Percentiles rank a stretch among this genome's conserved stretches.
phyloP scores from a whole-genome alignment of 495 filamentous ascomycete genomes.

The Neurospora sp. region DNA sequence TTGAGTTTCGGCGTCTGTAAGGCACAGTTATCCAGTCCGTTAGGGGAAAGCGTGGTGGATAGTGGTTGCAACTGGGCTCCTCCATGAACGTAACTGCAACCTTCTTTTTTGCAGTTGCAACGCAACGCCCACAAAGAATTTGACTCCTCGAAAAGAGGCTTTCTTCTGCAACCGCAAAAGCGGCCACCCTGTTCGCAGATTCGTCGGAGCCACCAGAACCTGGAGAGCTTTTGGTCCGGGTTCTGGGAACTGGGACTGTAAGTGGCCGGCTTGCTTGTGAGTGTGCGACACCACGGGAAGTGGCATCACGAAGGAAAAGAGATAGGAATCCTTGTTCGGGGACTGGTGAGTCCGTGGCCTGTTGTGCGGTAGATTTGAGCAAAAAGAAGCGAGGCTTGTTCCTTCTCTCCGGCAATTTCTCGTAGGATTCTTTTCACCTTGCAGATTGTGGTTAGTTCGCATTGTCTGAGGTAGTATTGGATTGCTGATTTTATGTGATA shows the following conservation, averaged over 20 bases:
- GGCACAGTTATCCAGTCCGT: neutral
- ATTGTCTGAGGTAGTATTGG: neutral
- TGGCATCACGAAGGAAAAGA: neutral
- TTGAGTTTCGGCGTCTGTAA: neutral
- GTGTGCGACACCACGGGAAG: neutral
- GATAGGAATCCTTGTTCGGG: neutral
- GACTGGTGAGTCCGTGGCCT: neutral
- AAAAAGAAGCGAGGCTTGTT: neutral
- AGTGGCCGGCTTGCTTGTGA: neutral
- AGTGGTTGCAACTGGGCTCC: neutral
- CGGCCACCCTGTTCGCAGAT: neutral
- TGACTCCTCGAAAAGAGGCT: neutral
- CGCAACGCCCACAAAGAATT: neutral
- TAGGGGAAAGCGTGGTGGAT: neutral
- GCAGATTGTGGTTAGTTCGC: neutral
- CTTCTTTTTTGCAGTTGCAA: neutral
- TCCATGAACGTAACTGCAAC: neutral
- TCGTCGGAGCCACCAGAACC: neutral
- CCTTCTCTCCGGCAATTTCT: neutral
- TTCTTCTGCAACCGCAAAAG: neutral
- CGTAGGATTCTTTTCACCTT: neutral
- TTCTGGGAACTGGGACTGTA: neutral
- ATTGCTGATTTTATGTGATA: neutral
- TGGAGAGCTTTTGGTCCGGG: neutral
- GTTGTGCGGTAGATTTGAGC: neutral